phyloP scores from a whole-genome alignment of 441 rosid genomes.

The Breynia disticha region DNA sequence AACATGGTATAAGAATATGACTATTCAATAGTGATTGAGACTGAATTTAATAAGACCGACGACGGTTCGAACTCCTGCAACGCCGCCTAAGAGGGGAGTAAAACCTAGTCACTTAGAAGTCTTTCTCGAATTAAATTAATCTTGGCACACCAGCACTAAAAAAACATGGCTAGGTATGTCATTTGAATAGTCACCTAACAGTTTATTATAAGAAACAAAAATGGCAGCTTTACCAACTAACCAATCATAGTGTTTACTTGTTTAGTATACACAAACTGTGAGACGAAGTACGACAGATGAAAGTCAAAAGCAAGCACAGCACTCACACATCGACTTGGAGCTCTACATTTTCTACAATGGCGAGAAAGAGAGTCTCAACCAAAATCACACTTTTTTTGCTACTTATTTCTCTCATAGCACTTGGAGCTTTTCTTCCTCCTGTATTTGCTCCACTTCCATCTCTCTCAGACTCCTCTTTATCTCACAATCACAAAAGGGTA shows the following conservation, averaged over 20 bases:
- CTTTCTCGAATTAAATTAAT: too few species aligned
- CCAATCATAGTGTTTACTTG: too few species aligned
- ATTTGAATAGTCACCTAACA: not conserved
- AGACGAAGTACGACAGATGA: too few species aligned
- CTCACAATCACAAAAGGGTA: slow-evolving; percentile 17
- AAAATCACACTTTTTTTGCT: slow-evolving; percentile 23
- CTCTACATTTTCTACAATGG: slow-evolving; percentile 14
- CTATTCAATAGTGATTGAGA: too few species aligned
- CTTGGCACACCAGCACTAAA: not conserved
- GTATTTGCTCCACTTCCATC: slow-evolving; percentile 63
- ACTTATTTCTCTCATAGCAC: slow-evolving; percentile 27
- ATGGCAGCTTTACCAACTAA: too few species aligned
- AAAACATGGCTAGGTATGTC: not conserved
- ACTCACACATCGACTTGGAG: not conserved
- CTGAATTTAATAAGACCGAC: too few species aligned
- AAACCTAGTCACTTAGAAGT: too few species aligned
- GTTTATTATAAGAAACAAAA: not conserved
- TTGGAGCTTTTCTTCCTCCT: slow-evolving; percentile 44
- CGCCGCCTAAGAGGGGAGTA: too few species aligned
- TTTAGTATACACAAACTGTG: too few species aligned
- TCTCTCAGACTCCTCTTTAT: slow-evolving; percentile 13
- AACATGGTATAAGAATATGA: too few species aligned
- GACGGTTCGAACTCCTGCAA: too few species aligned
- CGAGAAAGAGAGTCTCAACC: slow-evolving; percentile 18
- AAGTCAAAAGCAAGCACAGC: not conserved